Base-by-base conservation (phyloP, 2,329 filamentous ascomycete genomes). In the Xylaria sp. region DNA sequence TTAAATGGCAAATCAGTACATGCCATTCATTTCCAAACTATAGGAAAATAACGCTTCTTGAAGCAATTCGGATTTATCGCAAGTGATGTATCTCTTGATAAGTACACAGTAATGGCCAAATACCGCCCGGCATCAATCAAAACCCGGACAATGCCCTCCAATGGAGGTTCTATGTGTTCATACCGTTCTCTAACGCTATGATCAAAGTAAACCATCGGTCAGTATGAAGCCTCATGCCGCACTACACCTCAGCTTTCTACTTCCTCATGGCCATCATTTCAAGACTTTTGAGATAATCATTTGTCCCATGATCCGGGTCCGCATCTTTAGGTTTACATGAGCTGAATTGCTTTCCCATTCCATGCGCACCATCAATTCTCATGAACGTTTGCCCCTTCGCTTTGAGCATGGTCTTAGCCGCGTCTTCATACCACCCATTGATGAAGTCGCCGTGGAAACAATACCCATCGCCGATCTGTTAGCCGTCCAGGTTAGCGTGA, bases 371-470 rank as follows among this genome's bases (percentile, higher is more conserved):
- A 46, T 76, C 65, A 2, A 80, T 75, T 23, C 68, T 60, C 37
- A 68, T 65, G 54, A 76, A 80, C 51, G 76, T 67, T 33, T 67
- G 64, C 17, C 66, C 69, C 2, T 33, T 57, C 0, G 55, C 60
- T 31, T 57, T 40, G 19, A 82, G 55, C 78, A 82, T 80, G 59
- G 77, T 78, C 63, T 69, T 45, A 0, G 78, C 79, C 0, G 77
- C 78, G 42, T 80, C 78, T 17, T 69, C 67, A 2, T 75, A 75
- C 80, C 80, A 82, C 15, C 75, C 80, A 31, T 80, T 81, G 68
- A 82, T 78, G 65, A 82, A 82, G 66, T 82, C 80, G 33, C 80
- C 79, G 61, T 82, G 80, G 37, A 70, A 73, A 71, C 75, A 78
- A 68, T 73, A 80, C 1, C 76, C 74, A 25, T 72, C 66, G 1